A percentile compares a stretch with the other conserved stretches of the same genome.
Evolutionary conservation across 169 alveolate species (phyloP).

Genomic region (Toxoplasma gondii): DNA sequence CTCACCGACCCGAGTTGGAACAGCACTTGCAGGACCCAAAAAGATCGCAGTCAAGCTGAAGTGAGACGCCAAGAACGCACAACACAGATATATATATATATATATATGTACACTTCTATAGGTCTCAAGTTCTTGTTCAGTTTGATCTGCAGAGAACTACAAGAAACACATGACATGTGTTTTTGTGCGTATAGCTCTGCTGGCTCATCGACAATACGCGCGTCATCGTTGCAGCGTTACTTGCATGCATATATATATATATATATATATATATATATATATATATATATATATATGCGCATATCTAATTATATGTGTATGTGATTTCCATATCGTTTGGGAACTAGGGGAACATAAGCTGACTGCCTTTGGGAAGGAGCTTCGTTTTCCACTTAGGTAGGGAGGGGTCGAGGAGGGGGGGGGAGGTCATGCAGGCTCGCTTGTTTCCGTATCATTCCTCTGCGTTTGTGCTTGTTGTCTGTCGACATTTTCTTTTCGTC

Average conservation of each 20-base stretch:
- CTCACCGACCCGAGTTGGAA: neutral
- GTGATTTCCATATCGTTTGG: neutral
- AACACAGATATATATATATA: neutral
- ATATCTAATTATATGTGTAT: too few species aligned
- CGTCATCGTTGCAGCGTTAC: neutral
- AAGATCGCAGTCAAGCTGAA: slow-evolving; percentile 11
- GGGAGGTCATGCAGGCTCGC: too few species aligned
- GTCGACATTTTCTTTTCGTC: too few species aligned
- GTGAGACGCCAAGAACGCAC: neutral
- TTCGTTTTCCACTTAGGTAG: neutral
- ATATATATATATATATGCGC: neutral
- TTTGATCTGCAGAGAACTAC: neutral
- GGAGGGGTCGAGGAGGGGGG: neutral
- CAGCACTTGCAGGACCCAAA: neutral
- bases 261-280: neutral
- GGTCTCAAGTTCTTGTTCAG: neutral
- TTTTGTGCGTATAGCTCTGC: neutral
- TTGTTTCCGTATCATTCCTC: too few species aligned
- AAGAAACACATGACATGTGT: neutral
- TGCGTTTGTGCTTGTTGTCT: too few species aligned
- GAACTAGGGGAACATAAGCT: neutral
- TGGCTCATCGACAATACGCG: neutral
- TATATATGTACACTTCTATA: neutral
- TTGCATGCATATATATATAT: neutral
- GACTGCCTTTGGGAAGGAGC: neutral